These are phyloP conservation scores for Malassezia brasiliensis DNA, from an alignment of 1,284 basidiomycete genomes.

Conservation along the genomic window DNA sequence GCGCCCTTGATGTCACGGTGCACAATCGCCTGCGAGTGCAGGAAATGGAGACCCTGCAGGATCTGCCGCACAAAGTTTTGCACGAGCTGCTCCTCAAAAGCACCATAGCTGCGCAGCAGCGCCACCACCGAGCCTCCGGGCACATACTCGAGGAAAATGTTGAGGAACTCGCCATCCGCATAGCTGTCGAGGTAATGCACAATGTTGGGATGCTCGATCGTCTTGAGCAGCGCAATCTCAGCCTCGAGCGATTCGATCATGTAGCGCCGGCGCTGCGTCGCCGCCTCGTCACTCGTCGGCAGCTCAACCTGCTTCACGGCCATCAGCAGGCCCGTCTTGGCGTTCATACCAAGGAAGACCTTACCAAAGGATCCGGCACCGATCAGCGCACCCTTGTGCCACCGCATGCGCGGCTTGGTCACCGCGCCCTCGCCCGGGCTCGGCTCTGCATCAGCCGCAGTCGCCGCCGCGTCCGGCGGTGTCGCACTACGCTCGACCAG, in stretches of 20 bases:
- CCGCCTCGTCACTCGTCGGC: conserved; percentile 71
- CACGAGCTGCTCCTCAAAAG: conserved; percentile 89
- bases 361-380: conserved; percentile 62
- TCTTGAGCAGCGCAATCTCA: conserved; percentile 91
- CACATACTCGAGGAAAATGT: conserved; percentile 98
- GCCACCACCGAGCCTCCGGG: conserved; percentile 94
- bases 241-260: conserved; percentile 91
- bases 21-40: conserved; percentile 89
- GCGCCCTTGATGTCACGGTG: conserved; percentile 98
- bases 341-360: conserved; percentile 83
- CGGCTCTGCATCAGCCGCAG: not conserved
- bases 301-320: conserved; percentile 98
- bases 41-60: conserved; percentile 76
- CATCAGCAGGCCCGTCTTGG: conserved; percentile 84
- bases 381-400: conserved; percentile 97
- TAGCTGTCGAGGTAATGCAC: conserved; percentile 71
- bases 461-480: not conserved
- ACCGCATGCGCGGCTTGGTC: conserved; percentile 62
- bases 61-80: conserved; percentile 92
- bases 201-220: conserved; percentile 90
- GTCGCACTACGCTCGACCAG: not conserved
- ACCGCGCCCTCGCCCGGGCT: not conserved
- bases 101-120: conserved; percentile 82
- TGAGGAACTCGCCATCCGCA: conserved; percentile 56
- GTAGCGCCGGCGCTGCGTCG: conserved; percentile 83